Percentiles rank a stretch among this genome's conserved stretches.
Conservation (phyloP, 2,329 filamentous ascomycete species). For the Xylariomycetidae sp. region DNA sequence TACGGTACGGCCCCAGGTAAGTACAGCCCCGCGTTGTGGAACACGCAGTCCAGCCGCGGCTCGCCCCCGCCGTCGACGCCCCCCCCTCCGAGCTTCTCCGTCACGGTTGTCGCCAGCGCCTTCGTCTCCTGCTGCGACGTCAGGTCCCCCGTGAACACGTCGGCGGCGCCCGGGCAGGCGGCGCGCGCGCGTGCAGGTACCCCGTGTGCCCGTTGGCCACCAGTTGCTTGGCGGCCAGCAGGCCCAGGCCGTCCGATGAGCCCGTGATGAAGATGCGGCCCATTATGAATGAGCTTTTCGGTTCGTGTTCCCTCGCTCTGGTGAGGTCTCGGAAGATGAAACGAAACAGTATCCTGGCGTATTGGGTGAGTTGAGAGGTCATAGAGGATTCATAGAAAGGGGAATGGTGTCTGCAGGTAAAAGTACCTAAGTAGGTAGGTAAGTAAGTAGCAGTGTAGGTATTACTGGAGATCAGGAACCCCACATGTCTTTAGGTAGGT, state of each 20-base stretch:
- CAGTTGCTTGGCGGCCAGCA: constrained; percentile 42
- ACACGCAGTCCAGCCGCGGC: constrained; percentile 47
- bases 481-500: too few relatives aligned
- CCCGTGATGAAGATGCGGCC: constrained; percentile 40
- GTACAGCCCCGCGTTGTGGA: constrained; percentile 51
- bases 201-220: constrained; percentile 46
- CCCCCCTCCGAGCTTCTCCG: constrained; percentile 38
- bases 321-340: too few relatives aligned
- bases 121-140: constrained; percentile 44
- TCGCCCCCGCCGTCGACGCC: too few relatives aligned
- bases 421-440: too few relatives aligned
- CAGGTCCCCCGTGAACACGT: constrained; percentile 46
- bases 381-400: too few relatives aligned
- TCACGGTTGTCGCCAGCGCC: constrained; percentile 43
- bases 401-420: too few relatives aligned
- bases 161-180: constrained; percentile 44
- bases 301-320: too few relatives aligned
- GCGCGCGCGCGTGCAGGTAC: constrained; percentile 47
- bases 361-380: too few relatives aligned
- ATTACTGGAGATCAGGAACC: too few relatives aligned
- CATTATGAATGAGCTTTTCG: too few relatives aligned
- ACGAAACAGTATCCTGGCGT: too few relatives aligned
- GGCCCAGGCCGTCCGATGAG: constrained; percentile 51
- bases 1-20: constrained; percentile 26
- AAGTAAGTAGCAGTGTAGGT: too few relatives aligned